Evolutionary conservation across 2,329 filamentous ascomycete genomes (phyloP).

Genomic region (Teratosphaeria destructans): DNA sequence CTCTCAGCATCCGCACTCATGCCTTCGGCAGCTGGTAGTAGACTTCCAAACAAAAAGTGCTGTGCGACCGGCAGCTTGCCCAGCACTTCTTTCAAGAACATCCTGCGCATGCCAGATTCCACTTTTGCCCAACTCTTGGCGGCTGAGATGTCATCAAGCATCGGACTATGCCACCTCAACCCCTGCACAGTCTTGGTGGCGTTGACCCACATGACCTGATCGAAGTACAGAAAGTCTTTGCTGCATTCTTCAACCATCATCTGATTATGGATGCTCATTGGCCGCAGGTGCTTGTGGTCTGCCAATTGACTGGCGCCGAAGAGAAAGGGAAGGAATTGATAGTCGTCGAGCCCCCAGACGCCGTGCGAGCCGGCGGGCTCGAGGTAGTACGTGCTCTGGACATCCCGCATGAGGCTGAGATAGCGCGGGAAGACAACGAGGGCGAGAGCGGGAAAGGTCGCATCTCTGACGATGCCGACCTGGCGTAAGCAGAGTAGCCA

Average conservation of each 20-base stretch:
- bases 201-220: conserved; percentile 90
- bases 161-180: conserved; percentile 89
- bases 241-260: conserved; percentile 79
- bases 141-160: conserved; percentile 94
- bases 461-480: conserved; percentile 50
- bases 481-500: conserved; percentile 94
- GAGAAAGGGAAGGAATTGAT: conserved; percentile 44
- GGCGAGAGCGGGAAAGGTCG: conserved; percentile 64
- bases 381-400: conserved; percentile 90
- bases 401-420: conserved; percentile 70
- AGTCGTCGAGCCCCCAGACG: conserved; percentile 44
- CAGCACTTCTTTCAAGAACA: conserved; percentile 90
- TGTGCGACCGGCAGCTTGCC: conserved; percentile 96
- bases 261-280: conserved; percentile 66
- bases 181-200: conserved; percentile 93
- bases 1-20: conserved; percentile 61
- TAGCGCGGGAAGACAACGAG: conserved; percentile 75
- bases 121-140: conserved; percentile 87
- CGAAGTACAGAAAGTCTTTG: conserved; percentile 76
- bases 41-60: conserved; percentile 85
- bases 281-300: conserved; percentile 52
- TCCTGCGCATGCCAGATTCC: conserved; percentile 87
- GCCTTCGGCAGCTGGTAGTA: conserved; percentile 68
- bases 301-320: conserved; percentile 45
- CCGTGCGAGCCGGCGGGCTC: conserved; percentile 57